Evolutionary conservation across 768 basidiomycete species (phyloP).

Genomic region (Boletus barrowsii): DNA sequence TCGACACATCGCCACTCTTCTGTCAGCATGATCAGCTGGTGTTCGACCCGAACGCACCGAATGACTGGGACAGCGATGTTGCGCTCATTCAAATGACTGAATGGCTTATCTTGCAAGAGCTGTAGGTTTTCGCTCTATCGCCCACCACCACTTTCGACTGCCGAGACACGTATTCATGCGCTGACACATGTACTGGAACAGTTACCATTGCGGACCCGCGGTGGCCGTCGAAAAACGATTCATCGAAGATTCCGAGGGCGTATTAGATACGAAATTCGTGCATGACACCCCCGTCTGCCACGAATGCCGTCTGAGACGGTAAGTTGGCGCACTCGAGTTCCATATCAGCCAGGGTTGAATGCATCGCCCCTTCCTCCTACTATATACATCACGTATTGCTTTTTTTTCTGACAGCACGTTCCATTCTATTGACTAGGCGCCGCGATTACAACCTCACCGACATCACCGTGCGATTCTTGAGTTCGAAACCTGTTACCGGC

Average conservation of each 20-base stretch:
- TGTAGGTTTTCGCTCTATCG: conserved; percentile 43
- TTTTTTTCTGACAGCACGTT: conserved; percentile 17
- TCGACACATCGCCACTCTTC: conserved; percentile 62
- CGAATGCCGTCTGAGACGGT: conserved; percentile 62
- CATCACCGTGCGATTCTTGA: conserved; percentile 52
- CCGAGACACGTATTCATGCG: conserved; percentile 1
- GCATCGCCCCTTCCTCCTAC: background rate
- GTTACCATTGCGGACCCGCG: conserved; percentile 56
- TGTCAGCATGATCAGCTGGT: conserved; percentile 64
- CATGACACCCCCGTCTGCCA: conserved; percentile 56
- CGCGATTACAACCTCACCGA: conserved; percentile 57
- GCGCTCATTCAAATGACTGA: conserved; percentile 58
- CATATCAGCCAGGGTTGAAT: conserved; percentile 8
- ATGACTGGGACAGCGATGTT: conserved; percentile 57
- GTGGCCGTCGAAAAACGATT: conserved; percentile 44
- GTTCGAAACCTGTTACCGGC: conserved; percentile 31
- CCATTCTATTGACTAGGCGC: conserved; percentile 25
- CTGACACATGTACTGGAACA: conserved; percentile 31
- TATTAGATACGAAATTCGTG: conserved; percentile 37
- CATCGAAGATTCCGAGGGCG: conserved; percentile 25
- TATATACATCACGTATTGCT: conserved; percentile 3
- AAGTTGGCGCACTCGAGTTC: conserved; percentile 16
- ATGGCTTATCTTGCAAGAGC: conserved; percentile 57
- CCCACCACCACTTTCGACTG: background rate
- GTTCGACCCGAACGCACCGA: conserved; percentile 61